Evolutionary conservation across 495 filamentous ascomycete genomes (phyloP), one percentile per base, ranked within the genome.

Genomic region (Podospora bellae-mahoneyi): DNA sequence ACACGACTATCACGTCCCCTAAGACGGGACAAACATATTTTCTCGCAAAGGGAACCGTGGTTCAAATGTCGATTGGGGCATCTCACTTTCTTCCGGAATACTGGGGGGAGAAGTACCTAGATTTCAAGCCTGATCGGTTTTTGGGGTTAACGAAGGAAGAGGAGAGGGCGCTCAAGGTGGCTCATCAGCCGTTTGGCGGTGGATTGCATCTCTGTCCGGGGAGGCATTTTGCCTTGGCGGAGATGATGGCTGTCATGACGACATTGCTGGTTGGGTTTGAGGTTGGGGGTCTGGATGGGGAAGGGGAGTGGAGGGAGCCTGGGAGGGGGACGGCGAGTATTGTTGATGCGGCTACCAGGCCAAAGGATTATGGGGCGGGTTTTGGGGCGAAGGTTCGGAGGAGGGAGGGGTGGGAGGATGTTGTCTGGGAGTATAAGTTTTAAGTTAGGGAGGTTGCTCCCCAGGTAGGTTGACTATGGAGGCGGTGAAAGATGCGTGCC

Each of bases 311-410:
- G 68, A 56, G 58, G 34, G 16, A 68, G 57, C 71, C 71, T 1
- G 5, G 5, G 4, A 63, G 58, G 13, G 65, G 62, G 4, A 48
- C 65, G 2, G 19, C 58, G 18, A 70, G 65, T 16, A 7, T 73
- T 5, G 62, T 73, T 26, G 71, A 73, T 53, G 71, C 71, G 0
- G 68, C 70, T 6, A 61, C 71, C 10, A 72, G 70, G 65, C 71
- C 68, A 0, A 66, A 68, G 3, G 60, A 61, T 5, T 10, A 61
- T 9, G 68, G 65, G 6, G 48, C 66, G 54, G 66, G 66, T 4
- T 68, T 70, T 54, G 66, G 68, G 5, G 27, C 70, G 0, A 53
- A 16, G 9, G 60, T 72, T 9, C 60, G n/a, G 30, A 67, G 30
- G 27, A 55, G 61, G 4, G 13, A 23, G 20, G 70, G 67, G 0